A percentile compares a stretch with the other conserved stretches of the same genome.
Conservation (phyloP, 2,329 filamentous ascomycete species). For the Trichoderma sp. region DNA sequence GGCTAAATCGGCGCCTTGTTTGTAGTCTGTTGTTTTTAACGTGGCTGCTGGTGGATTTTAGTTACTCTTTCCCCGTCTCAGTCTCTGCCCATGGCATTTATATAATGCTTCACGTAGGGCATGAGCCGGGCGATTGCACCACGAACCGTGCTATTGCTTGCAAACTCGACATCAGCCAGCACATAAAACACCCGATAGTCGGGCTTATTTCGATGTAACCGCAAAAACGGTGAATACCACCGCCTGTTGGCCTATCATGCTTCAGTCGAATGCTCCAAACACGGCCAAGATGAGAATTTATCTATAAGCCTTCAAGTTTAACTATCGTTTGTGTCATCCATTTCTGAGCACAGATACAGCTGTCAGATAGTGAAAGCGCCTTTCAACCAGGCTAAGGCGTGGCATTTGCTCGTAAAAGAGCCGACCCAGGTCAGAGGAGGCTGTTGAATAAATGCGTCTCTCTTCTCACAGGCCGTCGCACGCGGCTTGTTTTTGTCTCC, state of each 20-base stretch:
- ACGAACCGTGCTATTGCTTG: background rate
- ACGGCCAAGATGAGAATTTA: background rate
- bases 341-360: slow-evolving; percentile 1
- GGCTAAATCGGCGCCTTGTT: background rate
- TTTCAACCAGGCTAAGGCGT: background rate
- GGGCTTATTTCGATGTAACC: background rate
- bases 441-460: background rate
- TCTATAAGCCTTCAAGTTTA: background rate
- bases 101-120: background rate
- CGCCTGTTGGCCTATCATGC: background rate
- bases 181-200: slow-evolving; percentile 4
- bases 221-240: background rate
- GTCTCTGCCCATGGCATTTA: background rate
- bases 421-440: background rate
- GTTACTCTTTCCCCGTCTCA: background rate
- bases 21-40: background rate
- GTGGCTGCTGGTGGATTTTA: background rate
- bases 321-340: background rate
- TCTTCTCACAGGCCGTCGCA: slow-evolving; percentile 18
- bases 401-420: slow-evolving; percentile 8
- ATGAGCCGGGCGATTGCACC: background rate
- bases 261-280: background rate
- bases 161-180: background rate
- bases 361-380: background rate
- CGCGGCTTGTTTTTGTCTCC: slow-evolving; percentile 14